A percentile compares a stretch with the other conserved stretches of the same genome.
Evolutionary conservation across 495 filamentous ascomycete genomes (phyloP).

Genomic region (Parathielavia hyrcaniae): DNA sequence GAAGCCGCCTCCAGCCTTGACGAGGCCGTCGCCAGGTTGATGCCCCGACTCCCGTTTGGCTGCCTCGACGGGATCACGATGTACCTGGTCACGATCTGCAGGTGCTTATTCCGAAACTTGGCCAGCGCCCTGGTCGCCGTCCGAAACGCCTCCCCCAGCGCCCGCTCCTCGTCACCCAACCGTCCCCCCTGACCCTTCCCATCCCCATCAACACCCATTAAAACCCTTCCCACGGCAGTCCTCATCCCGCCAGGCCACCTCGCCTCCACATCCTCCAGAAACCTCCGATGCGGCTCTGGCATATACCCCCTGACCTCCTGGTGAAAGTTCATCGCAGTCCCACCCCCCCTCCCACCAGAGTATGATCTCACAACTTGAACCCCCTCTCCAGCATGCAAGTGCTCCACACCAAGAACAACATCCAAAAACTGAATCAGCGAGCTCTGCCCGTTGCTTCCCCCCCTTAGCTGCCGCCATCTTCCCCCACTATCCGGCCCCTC

Average conservation of each 20-base stretch:
- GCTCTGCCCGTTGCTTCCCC: constrained; percentile 93
- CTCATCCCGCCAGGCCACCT: constrained; percentile 36
- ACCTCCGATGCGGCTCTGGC: constrained; percentile 76
- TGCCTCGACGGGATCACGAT: constrained; percentile 65
- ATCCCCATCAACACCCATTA: constrained; percentile 43
- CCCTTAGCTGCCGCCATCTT: constrained; percentile 70
- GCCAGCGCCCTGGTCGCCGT: constrained; percentile 77
- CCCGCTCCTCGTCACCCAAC: constrained; percentile 42
- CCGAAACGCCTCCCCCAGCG: constrained; percentile 64
- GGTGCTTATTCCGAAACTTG: constrained; percentile 77
- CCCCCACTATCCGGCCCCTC: constrained; percentile 60
- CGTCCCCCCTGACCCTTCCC: constrained; percentile 54
- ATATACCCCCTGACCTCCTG: constrained; percentile 89
- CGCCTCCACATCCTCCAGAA: constrained; percentile 65
- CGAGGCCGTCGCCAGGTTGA: constrained; percentile 60
- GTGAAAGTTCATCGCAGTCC: constrained; percentile 81
- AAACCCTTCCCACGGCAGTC: constrained; percentile 9
- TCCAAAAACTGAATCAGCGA: constrained; percentile 95
- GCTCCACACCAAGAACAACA: constrained; percentile 81
- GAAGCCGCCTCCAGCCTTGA: constrained; percentile 26
- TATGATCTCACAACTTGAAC: constrained; percentile 64
- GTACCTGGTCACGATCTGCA: constrained; percentile 88
- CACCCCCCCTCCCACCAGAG: constrained; percentile 44
- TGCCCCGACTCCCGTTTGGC: constrained; percentile 7
- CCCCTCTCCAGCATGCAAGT: constrained; percentile 69